Percentiles rank a stretch among this genome's conserved stretches.
Evolutionary conservation across 768 basidiomycete genomes (phyloP).

Genomic region (Auriscalpium orientale): DNA sequence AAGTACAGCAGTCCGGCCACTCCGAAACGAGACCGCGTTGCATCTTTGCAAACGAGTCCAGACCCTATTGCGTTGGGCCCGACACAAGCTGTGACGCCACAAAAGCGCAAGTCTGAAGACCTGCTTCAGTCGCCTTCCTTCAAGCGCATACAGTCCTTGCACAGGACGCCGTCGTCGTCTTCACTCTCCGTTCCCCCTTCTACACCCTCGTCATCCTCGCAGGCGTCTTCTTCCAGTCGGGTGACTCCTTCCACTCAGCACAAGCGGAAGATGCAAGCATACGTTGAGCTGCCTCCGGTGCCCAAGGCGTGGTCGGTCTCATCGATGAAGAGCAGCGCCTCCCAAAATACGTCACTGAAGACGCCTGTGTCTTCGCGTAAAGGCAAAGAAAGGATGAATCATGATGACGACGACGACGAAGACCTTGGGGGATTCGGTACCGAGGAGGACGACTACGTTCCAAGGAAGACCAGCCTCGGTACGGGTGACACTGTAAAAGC

Average conservation of each 20-base stretch:
- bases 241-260: constrained; percentile 9
- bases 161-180: constrained; percentile 13
- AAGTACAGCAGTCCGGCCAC: constrained; percentile 17
- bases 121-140: constrained; percentile 53
- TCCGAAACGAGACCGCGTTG: constrained; percentile 21
- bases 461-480: constrained; percentile 21
- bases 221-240: constrained; percentile 4
- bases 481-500: constrained; percentile 34
- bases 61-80: constrained; percentile 20
- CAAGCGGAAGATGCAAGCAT: constrained; percentile 19
- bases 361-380: constrained; percentile 4
- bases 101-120: constrained; percentile 61
- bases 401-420: constrained; percentile 14
- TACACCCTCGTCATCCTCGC: constrained; percentile 11
- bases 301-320: constrained; percentile 18
- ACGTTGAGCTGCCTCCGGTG: constrained; percentile 22
- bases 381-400: background rate
- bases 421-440: constrained; percentile 27
- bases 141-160: constrained; percentile 44
- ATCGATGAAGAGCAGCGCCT: constrained; percentile 10
- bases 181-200: constrained; percentile 6
- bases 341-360: background rate
- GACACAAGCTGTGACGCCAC: constrained; percentile 41
- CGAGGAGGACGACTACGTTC: constrained; percentile 34
- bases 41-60: constrained; percentile 19